Evolutionary conservation across 2,329 filamentous ascomycete genomes (phyloP), one percentile per base, ranked within the genome.

Genomic region (Hypomyces rosellus): DNA sequence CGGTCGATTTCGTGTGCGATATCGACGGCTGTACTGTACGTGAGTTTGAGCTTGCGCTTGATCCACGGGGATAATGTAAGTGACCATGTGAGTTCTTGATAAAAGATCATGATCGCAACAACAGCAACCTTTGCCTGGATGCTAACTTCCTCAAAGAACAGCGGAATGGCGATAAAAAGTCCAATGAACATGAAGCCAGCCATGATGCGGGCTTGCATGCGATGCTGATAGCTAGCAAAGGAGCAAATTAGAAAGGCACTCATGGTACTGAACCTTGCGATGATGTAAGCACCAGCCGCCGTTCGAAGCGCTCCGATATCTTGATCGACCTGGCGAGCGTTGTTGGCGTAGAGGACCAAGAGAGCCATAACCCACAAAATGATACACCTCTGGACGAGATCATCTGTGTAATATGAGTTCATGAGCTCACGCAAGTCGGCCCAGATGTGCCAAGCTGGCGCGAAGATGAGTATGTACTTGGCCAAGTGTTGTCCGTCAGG

Each of bases 351-450:
- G 14, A 76, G 65, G 4, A 77, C 69, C 14, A 76, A 61, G 5
- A 74, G 58, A 3, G 73, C 70, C 74, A 76, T 76, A 49, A 76
- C 66, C 72, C 73, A 76, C n/a, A 76, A 65, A 48, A 76, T 72
- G 22, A 73, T 58, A 30, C 74, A 57, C 7, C 74, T 70, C 56
- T 77, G 74, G 1, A 68, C 54, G 16, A 77, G 57, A 54, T 77
- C 74, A 53, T 77, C 74, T 47, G 72, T 75, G 59, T 76, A 76
- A 61, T 74, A 77, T 7, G 71, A 73, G 59, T 77, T 77, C 72
- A 76, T 76, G 50, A 76, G 63, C 59, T 76, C 74, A 53, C 73
- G 70, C 15, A 75, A 63, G 53, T 77, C 74, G 38, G 65, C 68
- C 74, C 74, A 76, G 45, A 76, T 70, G 52, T 76, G 70, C 73